Conservation (phyloP, 73 alveolate species). For the Durusdinium trenchii region DNA sequence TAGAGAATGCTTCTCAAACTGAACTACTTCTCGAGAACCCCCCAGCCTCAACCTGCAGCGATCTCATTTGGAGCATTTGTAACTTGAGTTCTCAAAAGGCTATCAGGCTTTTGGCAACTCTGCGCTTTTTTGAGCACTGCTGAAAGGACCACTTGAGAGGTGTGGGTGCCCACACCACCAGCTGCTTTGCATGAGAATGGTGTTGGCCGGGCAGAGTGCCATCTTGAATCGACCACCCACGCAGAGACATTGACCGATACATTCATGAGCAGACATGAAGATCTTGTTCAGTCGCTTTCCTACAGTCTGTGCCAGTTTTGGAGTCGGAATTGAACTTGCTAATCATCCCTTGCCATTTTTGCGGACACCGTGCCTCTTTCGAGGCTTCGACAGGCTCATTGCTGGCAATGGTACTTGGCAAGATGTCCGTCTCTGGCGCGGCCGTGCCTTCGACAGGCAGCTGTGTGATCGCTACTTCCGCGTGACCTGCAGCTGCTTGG, state of each 20-base stretch:
- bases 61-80: no score
- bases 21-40: no score
- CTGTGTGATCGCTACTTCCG: slow-evolving; percentile 91
- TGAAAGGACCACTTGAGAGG: slow-evolving; percentile 54
- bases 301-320: background rate
- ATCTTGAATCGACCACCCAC: background rate
- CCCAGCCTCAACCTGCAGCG: no score
- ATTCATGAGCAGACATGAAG: no score
- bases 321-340: background rate
- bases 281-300: background rate
- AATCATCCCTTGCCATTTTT: background rate
- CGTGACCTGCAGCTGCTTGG: slow-evolving; percentile 78
- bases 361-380: background rate
- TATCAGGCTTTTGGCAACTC: background rate
- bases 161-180: slow-evolving; percentile 61
- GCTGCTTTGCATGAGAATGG: background rate
- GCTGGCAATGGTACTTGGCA: slow-evolving; percentile 94
- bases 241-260: no score
- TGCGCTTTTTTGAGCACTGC: background rate
- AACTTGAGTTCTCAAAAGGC: no score
- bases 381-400: slow-evolving; percentile 83
- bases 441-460: slow-evolving; percentile 68
- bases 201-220: background rate
- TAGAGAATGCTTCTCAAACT: no score
- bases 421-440: slow-evolving; percentile 92